Evolutionary conservation across 140 eudicot genomes (phyloP), one percentile per base, ranked within the genome.

Genomic region (Senecio squalidus): DNA sequence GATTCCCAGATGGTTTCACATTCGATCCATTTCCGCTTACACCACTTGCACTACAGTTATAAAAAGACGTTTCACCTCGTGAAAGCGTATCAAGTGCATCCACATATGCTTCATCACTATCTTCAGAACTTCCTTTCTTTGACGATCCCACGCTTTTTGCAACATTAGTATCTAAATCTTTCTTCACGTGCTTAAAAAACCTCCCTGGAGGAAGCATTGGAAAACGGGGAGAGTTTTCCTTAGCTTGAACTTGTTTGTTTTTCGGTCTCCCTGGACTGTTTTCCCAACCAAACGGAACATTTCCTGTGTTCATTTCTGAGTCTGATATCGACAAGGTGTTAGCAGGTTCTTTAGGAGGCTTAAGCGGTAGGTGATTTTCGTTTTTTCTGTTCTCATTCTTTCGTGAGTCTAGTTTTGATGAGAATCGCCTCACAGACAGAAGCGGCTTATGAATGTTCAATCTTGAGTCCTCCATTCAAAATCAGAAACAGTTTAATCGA

Each of bases 211-310:
- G 95, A 65, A 74, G 82, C 71, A 68, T 85, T 2, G 95, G 92
- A 64, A 74, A 64, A 44, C 79, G 29, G 15, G 69, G 74, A 59
- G 72, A 70, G 25, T 53, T 46, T 41, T 75, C 81, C 30, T 5
- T 9, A 30, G 39, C 23, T 23, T 50, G 71, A 55, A 29, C 33
- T 23, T 41, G 74, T 31, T 64, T 58, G 33, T 63, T 70, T 7
- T 84, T 88, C 17, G 96, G 95, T 53, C 59, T 78, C 66, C 96
- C 96, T 2, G 96, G 96, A 61, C 61, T 76, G 28, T 72, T 81
- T 71, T 88, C 96, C 96, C 96, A 88, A 6, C 43, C 64, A 38
- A 88, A 88, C 6, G 96, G 95, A 58, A 88, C 85, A 24, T 72
- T 60, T 52, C 95, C 87, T 9, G 84, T 62, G 39, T 81, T 81